Evolutionary conservation across 495 filamentous ascomycete species (phyloP), one percentile per base, ranked within the genome.

Genomic region (Lasiosphaeriaceae sp.): DNA sequence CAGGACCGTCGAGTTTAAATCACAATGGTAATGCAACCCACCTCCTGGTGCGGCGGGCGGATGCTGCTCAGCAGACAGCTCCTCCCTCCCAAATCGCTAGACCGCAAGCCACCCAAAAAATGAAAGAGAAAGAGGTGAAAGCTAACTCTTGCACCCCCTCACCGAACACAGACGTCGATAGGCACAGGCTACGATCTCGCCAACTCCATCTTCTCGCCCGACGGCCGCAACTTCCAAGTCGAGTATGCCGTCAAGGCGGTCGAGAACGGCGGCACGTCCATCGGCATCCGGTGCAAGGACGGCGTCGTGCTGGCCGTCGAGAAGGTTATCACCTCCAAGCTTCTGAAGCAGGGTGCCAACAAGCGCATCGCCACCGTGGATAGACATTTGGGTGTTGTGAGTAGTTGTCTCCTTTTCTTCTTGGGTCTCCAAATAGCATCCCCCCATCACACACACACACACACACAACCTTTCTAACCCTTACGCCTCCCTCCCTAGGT

Each of bases 201-300:
- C 66, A 98, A 98, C 82, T 97, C 95, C 66, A 92, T 97, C 76
- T 98, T 97, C 80, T 97, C 92, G 35, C 94, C 94, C 55, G 94
- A 98, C 79, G 94, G 94, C 72, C 87, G 94, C 62, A 98, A 98
- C 76, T 98, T 98, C 73, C 94, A 98, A 75, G 94, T 97, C 71
- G 94, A 98, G 80, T 98, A 98, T 76, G 94, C 94, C 56, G 86
- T 94, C 55, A 98, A 98, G 80, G 94, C 94, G 58, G 94, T 98
- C 50, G 94, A 98, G 78, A 97, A 96, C 68, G 94, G 95, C 57
- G 93, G 94, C 66, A 98, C 94, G 24, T 91, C 90, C 50, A 84
- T 98, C 77, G 94, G 94, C 62, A 96, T 98, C 74, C 82, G 92
- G 66, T 97, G 93, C 81, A 95, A 95, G 74, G 90, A 97, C 75